These are phyloP conservation scores for Earliella scabrosa DNA, from an alignment of 1,284 basidiomycete species.

Conservation along the genomic window DNA sequence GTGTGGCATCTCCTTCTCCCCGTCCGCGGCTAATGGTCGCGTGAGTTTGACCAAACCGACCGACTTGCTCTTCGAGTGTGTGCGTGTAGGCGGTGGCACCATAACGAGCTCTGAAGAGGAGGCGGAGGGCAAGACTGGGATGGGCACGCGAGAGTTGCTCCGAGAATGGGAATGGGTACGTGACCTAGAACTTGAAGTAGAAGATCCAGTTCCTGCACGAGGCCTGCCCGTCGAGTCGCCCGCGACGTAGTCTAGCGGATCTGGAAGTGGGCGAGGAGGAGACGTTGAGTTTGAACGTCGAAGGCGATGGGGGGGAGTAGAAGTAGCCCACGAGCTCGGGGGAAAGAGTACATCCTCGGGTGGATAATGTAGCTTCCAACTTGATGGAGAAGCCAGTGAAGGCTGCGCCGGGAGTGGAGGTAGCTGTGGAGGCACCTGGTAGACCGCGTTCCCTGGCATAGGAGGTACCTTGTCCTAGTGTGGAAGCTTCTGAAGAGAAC, in stretches of 20 bases:
- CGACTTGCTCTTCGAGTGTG: conserved; percentile 15
- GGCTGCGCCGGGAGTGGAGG: conserved; percentile 18
- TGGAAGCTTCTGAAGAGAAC: neutral
- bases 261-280: conserved; percentile 4
- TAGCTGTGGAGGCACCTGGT: conserved; percentile 9
- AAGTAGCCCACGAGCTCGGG: conserved; percentile 2
- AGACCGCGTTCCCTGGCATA: conserved; percentile 9
- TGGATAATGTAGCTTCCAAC: conserved; percentile 19
- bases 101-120: conserved; percentile 19
- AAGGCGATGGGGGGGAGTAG: neutral
- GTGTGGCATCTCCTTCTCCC: neutral
- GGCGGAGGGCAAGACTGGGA: conserved; percentile 16
- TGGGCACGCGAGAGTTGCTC: conserved; percentile 13
- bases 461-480: neutral
- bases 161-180: conserved; percentile 12
- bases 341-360: neutral
- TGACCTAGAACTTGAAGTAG: neutral
- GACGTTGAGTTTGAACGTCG: conserved; percentile 13
- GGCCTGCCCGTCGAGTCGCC: neutral
- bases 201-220: neutral
- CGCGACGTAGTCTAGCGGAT: conserved; percentile 6
- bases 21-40: conserved; percentile 4
- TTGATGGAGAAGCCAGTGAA: conserved; percentile 6
- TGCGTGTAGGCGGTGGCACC: conserved; percentile 11
- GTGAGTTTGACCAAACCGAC: neutral